Conservation (phyloP, 2,329 filamentous ascomycete species). For the Aureobasidium zeae region DNA sequence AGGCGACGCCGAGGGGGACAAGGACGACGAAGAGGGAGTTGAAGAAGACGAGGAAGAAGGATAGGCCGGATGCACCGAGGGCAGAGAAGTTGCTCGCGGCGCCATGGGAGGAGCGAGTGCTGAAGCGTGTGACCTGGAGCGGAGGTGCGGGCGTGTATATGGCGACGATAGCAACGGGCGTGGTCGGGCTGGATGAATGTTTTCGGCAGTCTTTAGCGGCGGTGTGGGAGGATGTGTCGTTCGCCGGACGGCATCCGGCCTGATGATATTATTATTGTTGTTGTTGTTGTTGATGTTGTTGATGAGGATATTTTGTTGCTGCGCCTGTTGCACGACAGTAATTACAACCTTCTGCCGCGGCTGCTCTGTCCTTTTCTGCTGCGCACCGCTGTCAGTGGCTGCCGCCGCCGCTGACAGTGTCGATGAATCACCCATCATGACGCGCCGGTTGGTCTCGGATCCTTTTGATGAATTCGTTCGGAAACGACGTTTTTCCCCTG, state of each 20-base stretch:
- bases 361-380: too few species aligned
- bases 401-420: too few species aligned
- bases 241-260: slow-evolving; percentile 2
- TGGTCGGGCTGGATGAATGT: too few species aligned
- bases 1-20: slow-evolving; percentile 29
- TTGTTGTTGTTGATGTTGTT: slow-evolving; percentile 1
- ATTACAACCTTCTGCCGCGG: too few species aligned
- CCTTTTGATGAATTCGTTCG: too few species aligned
- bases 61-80: slow-evolving; percentile 31
- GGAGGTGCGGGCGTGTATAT: slow-evolving; percentile 38
- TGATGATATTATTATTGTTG: too few species aligned
- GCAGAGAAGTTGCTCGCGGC: slow-evolving; percentile 37
- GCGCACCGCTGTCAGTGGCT: too few species aligned
- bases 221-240: slow-evolving; percentile 3
- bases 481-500: too few species aligned
- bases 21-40: too few species aligned
- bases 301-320: slow-evolving; percentile 1
- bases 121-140: slow-evolving; percentile 36
- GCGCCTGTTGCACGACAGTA: neutral
- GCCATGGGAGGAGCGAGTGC: slow-evolving; percentile 39
- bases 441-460: too few species aligned
- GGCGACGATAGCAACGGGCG: slow-evolving; percentile 27
- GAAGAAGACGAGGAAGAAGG: slow-evolving; percentile 26
- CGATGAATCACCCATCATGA: too few species aligned
- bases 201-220: neutral